phyloP scores from a whole-genome alignment of 805 yeast species.

The Maudiozyma bulderi region DNA sequence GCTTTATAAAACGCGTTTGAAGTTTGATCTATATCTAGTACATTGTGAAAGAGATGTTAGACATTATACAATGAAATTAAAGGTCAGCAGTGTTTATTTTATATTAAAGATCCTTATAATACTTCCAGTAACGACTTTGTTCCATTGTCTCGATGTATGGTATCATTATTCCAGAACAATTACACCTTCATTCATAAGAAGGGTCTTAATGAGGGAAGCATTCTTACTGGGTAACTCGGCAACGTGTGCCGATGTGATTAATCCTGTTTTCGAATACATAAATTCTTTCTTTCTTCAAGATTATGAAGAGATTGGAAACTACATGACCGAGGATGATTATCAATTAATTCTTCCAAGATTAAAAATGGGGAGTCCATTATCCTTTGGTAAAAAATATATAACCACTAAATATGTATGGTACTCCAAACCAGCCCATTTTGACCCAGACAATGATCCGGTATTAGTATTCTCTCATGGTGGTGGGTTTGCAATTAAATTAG shows the following conservation, averaged over 20 bases:
- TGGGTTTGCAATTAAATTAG: slow-evolving; percentile 16
- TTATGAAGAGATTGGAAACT: no score
- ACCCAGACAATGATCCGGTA: slow-evolving; percentile 11
- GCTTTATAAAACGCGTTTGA: no score
- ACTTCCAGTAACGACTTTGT: slow-evolving; percentile 3
- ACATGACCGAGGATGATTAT: background rate
- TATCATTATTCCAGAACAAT: slow-evolving; percentile 1
- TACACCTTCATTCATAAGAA: background rate
- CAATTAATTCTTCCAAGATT: background rate
- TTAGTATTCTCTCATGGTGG: slow-evolving; percentile 22
- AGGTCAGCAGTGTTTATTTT: slow-evolving; percentile 3
- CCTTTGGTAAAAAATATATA: background rate
- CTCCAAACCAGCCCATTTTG: slow-evolving; percentile 8
- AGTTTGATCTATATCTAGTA: no score
- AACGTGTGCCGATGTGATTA: slow-evolving; percentile 7
- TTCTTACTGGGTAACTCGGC: slow-evolving; percentile 7
- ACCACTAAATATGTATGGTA: slow-evolving; percentile 6
- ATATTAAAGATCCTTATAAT: slow-evolving; percentile 4
- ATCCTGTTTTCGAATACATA: slow-evolving; percentile 9
- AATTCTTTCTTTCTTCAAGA: background rate
- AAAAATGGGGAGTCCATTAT: background rate
- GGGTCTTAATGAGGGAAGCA: slow-evolving; percentile 12
- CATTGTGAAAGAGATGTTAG: no score
- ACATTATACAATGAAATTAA: background rate
- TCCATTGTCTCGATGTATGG: background rate